Percentiles rank a stretch among this genome's conserved stretches.
These are phyloP conservation scores for Kokia cookei DNA, from an alignment of 441 rosid genomes.

Conservation along the genomic window DNA sequence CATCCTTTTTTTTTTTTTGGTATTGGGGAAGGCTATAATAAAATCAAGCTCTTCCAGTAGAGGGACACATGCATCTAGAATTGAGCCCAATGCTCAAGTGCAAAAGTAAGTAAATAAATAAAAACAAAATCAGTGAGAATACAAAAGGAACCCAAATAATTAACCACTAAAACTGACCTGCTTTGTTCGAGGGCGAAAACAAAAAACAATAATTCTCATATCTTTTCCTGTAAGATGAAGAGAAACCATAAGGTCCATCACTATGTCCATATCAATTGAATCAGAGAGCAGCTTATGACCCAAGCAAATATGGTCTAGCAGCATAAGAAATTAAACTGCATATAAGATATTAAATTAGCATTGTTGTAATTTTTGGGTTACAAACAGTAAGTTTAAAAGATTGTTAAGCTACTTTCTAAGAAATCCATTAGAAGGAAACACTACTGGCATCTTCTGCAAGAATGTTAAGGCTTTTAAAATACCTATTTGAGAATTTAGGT, in stretches of 20 bases:
- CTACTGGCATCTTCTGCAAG: not conserved
- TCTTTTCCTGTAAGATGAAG: conserved; percentile 73
- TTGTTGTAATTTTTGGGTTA: not conserved
- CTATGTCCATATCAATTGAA: conserved; percentile 3
- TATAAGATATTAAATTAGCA: not conserved
- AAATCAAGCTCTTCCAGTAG: not conserved
- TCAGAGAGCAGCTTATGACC: not conserved
- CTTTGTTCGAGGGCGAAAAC: conserved; percentile 85
- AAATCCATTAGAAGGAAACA: not conserved
- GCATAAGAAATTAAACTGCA: not conserved
- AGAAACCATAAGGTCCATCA: conserved; percentile 3
- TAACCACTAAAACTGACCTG: conserved; percentile 44
- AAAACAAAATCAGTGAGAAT: not conserved
- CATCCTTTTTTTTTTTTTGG: no score
- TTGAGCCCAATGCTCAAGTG: not conserved
- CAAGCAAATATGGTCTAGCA: not conserved
- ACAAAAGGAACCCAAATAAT: not conserved
- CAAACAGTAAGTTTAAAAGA: not conserved
- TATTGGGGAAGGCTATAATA: not conserved
- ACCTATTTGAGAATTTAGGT: not conserved
- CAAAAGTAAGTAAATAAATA: not conserved
- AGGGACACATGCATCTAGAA: not conserved
- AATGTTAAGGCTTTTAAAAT: not conserved
- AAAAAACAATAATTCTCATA: conserved; percentile 92
- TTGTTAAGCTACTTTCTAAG: not conserved